phyloP scores from a whole-genome alignment of 345 rosid species.

The Streptanthus diversifolius region DNA sequence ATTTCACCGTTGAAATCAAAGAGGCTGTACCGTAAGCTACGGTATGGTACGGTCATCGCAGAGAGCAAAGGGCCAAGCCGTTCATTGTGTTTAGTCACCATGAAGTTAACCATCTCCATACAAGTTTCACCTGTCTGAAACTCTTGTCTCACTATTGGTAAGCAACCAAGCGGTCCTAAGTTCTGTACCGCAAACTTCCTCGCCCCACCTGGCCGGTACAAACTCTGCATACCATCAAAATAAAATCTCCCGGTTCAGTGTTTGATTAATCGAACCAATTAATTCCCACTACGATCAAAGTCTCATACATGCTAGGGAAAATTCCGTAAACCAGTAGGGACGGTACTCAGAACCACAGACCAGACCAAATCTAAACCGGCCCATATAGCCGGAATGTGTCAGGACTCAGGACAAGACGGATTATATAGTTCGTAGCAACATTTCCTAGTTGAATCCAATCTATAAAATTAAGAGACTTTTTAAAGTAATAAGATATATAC shows the following conservation, averaged over 20 bases:
- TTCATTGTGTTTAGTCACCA: slow-evolving; percentile 30
- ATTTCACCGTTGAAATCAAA: slow-evolving; percentile 29
- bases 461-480: not conserved
- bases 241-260: not conserved
- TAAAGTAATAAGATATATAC: not conserved
- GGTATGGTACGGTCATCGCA: not conserved
- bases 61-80: not conserved
- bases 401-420: not conserved
- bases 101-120: slow-evolving; percentile 16
- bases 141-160: slow-evolving; percentile 30
- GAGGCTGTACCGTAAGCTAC: slow-evolving; percentile 19
- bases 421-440: not conserved
- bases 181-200: slow-evolving; percentile 36
- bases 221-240: slow-evolving; percentile 3
- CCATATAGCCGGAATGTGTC: not conserved
- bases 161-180: slow-evolving; percentile 34
- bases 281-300: not conserved
- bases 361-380: not conserved
- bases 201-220: slow-evolving; percentile 33
- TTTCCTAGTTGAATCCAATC: not conserved
- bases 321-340: not conserved
- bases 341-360: not conserved
- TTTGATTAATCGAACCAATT: not conserved
- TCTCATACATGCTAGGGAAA: not conserved
- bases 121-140: slow-evolving; percentile 23